Evolutionary conservation across 371 early-diverging fungal genomes (phyloP).

Genomic region (Nematocida homosporus): DNA sequence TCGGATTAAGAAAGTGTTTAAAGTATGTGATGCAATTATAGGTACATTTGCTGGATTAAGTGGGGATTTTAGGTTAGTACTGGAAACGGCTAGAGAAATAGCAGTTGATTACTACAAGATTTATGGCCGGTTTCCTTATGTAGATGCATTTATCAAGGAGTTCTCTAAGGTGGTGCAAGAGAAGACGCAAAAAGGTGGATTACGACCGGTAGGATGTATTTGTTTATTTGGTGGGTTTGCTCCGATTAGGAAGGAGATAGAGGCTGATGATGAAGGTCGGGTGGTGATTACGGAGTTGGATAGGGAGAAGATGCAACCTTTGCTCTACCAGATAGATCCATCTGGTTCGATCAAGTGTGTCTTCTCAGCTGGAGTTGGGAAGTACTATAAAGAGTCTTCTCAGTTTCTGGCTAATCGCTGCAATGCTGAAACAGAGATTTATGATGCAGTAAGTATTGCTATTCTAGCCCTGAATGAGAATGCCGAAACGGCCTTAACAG

Average conservation of each 20-base stretch:
- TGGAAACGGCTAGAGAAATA: constrained; percentile 56
- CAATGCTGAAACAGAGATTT: constrained; percentile 34
- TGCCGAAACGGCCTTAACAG: constrained; percentile 14
- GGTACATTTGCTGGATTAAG: constrained; percentile 66
- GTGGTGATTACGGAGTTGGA: constrained; percentile 10
- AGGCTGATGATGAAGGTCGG: constrained; percentile 6
- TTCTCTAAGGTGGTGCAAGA: constrained; percentile 64
- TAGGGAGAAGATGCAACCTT: constrained; percentile 35
- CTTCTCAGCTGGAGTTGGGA: constrained; percentile 56
- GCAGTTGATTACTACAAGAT: constrained; percentile 66
- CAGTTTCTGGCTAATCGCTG: constrained; percentile 59
- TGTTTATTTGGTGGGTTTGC: constrained; percentile 60
- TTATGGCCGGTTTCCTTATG: constrained; percentile 58
- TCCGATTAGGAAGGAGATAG: constrained; percentile 18
- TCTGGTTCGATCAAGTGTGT: constrained; percentile 59
- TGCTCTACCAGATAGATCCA: constrained; percentile 65
- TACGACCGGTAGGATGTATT: constrained; percentile 66
- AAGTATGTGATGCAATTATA: constrained; percentile 63
- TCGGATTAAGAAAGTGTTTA: constrained; percentile 60
- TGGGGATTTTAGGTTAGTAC: constrained; percentile 64
- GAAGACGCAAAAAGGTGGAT: constrained; percentile 65
- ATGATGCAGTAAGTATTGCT: constrained; percentile 30
- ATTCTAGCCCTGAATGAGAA: constrained; percentile 23
- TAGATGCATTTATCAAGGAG: constrained; percentile 63
- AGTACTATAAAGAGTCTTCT: constrained; percentile 53